Percentiles rank a stretch among this genome's conserved stretches.
These are phyloP conservation scores for Dictyostelium intermedium DNA, from an alignment of 78 protist genomes.

Conservation along the genomic window DNA sequence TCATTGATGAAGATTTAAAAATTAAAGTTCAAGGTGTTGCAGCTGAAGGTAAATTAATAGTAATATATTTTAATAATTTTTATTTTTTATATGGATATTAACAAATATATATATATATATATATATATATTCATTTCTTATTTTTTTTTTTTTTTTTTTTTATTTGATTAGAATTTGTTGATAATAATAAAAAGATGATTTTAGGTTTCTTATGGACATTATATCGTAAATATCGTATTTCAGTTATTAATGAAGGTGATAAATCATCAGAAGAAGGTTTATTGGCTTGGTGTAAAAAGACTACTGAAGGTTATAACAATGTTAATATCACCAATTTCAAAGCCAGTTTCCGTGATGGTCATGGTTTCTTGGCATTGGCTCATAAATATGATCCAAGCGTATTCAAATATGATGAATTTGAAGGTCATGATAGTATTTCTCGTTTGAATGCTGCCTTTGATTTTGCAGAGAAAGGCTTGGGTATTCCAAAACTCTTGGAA, in stretches of 20 bases:
- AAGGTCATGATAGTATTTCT: constrained; percentile 24
- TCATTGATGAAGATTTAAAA: constrained; percentile 72
- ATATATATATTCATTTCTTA: too few species aligned
- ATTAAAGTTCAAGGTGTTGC: constrained; percentile 80
- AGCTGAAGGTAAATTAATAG: constrained; percentile 69
- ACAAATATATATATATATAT: too few species aligned
- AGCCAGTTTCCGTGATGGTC: constrained; percentile 66
- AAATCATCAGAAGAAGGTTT: constrained; percentile 82
- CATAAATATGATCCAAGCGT: constrained; percentile 72
- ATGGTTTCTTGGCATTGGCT: constrained; percentile 76
- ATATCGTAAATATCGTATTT: constrained; percentile 82
- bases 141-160: background rate
- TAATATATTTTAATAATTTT: background rate
- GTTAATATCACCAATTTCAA: constrained; percentile 66
- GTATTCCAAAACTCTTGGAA: constrained; percentile 76
- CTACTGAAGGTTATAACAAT: constrained; percentile 72
- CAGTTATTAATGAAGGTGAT: constrained; percentile 81
- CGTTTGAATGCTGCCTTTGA: constrained; percentile 81
- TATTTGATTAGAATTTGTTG: constrained; percentile 65
- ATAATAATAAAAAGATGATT: constrained; percentile 79
- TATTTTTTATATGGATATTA: background rate
- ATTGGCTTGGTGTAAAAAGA: constrained; percentile 77
- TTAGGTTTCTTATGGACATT: constrained; percentile 85
- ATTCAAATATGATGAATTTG: constrained; percentile 40
- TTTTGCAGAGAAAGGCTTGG: constrained; percentile 78